These are phyloP conservation scores for Penicillium goetzii DNA, from an alignment of 495 filamentous ascomycete species.

Conservation along the genomic window DNA sequence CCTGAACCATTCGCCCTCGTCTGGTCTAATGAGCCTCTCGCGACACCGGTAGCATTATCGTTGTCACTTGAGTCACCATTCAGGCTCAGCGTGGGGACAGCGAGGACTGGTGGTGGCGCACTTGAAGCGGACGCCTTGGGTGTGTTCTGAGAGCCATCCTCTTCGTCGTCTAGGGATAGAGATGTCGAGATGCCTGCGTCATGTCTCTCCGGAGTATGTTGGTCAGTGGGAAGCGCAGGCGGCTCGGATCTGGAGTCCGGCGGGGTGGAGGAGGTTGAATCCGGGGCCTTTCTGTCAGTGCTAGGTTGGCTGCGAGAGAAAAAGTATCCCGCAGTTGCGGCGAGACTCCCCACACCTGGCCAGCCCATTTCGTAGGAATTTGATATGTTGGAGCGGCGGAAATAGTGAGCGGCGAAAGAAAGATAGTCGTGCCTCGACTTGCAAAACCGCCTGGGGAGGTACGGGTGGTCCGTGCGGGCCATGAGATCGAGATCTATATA, in stretches of 20 bases:
- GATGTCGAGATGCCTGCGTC: conserved; percentile 12
- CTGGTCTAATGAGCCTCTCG: conserved; percentile 14
- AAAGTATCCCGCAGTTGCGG: conserved; percentile 41
- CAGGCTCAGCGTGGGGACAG: conserved; percentile 41
- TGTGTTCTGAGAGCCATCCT: conserved; percentile 48
- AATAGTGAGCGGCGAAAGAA: background rate
- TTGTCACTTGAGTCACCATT: conserved; percentile 22
- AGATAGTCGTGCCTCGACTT: conserved; percentile 5
- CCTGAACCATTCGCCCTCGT: conserved; percentile 20
- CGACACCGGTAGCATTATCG: conserved; percentile 8
- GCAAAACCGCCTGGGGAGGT: conserved; percentile 20
- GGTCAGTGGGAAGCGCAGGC: conserved; percentile 19
- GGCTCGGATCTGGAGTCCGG: conserved; percentile 29
- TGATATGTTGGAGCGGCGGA: background rate
- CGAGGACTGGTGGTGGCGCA: conserved; percentile 29
- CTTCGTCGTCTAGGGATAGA: conserved; percentile 21
- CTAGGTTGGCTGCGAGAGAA: conserved; percentile 39
- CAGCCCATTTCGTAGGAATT: conserved; percentile 40
- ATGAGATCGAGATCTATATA: conserved; percentile 14
- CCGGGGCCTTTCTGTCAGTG: conserved; percentile 26
- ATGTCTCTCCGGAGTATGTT: conserved; percentile 14
- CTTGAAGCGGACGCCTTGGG: conserved; percentile 50
- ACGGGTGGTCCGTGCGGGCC: conserved; percentile 27
- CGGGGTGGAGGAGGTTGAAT: conserved; percentile 22
- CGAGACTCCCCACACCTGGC: conserved; percentile 38